Percentiles rank a stretch among this genome's conserved stretches.
phyloP scores from a whole-genome alignment of 768 basidiomycete species.

The Hygrocybe punicea region DNA sequence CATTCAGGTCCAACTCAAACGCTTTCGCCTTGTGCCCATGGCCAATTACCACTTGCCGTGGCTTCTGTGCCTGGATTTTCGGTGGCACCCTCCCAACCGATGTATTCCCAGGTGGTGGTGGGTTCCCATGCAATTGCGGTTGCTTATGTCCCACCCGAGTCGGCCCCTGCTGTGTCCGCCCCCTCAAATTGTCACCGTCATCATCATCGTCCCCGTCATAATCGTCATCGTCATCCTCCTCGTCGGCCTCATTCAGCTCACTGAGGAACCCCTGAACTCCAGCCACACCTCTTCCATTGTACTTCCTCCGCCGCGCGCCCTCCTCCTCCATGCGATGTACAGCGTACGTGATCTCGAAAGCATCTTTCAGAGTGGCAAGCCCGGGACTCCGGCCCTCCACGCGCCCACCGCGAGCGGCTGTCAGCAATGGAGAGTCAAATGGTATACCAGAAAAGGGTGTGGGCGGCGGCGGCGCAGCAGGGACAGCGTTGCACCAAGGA shows the following conservation, averaged over 20 bases:
- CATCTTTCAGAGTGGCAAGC: constrained; percentile 89
- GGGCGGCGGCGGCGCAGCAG: constrained; percentile 60
- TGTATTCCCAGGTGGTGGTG: not conserved
- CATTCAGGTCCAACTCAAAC: constrained; percentile 74
- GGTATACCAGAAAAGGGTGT: constrained; percentile 55
- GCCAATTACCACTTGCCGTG: not conserved
- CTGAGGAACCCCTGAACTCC: constrained; percentile 74
- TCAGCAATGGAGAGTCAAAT: constrained; percentile 88
- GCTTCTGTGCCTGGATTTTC: not conserved
- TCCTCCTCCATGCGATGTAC: constrained; percentile 99
- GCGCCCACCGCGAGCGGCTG: constrained; percentile 69
- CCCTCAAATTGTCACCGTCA: constrained; percentile 30
- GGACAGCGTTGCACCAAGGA: constrained; percentile 83
- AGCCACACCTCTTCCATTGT: constrained; percentile 73
- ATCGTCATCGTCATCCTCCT: constrained; percentile 53
- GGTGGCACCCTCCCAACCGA: not conserved
- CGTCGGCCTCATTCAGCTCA: constrained; percentile 93
- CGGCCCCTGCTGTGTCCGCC: not conserved
- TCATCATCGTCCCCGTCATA: constrained; percentile 48
- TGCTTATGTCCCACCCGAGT: not conserved
- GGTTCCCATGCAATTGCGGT: not conserved
- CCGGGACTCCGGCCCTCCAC: constrained; percentile 88
- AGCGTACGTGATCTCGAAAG: constrained; percentile 98
- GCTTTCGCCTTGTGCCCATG: not conserved
- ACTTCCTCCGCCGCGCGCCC: constrained; percentile 80